Evolutionary conservation across 2,329 filamentous ascomycete species (phyloP).

Genomic region (Pseudogymnoascus sp.): DNA sequence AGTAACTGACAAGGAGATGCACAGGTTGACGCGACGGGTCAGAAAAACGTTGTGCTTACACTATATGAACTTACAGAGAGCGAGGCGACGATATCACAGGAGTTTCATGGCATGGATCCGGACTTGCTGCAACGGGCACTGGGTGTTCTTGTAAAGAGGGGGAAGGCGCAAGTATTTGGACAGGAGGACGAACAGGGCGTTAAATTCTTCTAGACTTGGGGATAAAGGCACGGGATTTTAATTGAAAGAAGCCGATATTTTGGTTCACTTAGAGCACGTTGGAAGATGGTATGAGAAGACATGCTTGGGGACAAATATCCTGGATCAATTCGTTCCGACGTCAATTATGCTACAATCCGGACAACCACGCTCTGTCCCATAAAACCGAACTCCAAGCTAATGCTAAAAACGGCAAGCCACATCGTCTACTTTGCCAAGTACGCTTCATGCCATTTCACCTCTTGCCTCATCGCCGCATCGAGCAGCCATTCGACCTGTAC

Average conservation of each 20-base stretch:
- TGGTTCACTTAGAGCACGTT: not conserved
- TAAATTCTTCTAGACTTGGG: conserved; percentile 72
- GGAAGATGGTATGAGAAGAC: not conserved
- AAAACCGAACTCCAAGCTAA: conserved; percentile 7
- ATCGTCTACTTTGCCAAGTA: conserved; percentile 38
- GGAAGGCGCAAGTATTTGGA: conserved; percentile 90
- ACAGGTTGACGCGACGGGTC: conserved; percentile 69
- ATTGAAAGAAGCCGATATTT: not conserved
- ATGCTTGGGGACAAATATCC: not conserved
- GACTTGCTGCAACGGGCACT: conserved; percentile 75
- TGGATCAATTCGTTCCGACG: not conserved
- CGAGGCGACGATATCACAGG: conserved; percentile 67
- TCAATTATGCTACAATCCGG: not conserved
- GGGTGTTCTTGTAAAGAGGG: conserved; percentile 74
- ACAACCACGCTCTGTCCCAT: not conserved
- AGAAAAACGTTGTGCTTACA: conserved; percentile 83
- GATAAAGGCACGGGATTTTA: not conserved
- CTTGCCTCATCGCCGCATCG: conserved; percentile 81
- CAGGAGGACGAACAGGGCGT: conserved; percentile 81
- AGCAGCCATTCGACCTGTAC: conserved; percentile 86
- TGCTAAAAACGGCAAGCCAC: not conserved
- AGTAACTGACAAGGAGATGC: not conserved
- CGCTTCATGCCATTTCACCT: conserved; percentile 58
- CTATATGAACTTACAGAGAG: conserved; percentile 86
- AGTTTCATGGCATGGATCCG: conserved; percentile 82